These are phyloP conservation scores for Mycena leptocephala DNA, from an alignment of 768 basidiomycete genomes.

Conservation along the genomic window DNA sequence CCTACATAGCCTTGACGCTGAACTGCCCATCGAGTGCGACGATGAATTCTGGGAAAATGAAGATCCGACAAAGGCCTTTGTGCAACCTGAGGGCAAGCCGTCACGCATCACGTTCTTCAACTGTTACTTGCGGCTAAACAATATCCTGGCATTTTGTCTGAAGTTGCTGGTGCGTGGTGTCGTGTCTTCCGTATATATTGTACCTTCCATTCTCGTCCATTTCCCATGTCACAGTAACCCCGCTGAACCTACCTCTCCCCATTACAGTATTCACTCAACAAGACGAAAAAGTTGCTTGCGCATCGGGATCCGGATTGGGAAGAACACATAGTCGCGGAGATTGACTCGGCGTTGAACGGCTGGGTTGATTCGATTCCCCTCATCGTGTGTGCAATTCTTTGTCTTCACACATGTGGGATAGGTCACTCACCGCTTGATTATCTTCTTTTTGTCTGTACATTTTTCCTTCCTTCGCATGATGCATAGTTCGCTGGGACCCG, in stretches of 20 bases:
- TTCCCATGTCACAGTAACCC: conserved; percentile 48
- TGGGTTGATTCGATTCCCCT: conserved; percentile 63
- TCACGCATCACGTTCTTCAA: conserved; percentile 60
- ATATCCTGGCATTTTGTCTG: conserved; percentile 59
- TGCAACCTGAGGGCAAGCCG: conserved; percentile 63
- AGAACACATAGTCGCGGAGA: conserved; percentile 76
- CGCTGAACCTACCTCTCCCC: conserved; percentile 41
- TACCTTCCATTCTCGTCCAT: background rate
- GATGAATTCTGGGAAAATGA: conserved; percentile 67
- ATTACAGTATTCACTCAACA: conserved; percentile 76
- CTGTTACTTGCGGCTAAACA: conserved; percentile 60
- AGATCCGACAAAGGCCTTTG: conserved; percentile 57
- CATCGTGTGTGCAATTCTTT: conserved; percentile 48
- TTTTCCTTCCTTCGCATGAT: background rate
- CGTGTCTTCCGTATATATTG: background rate
- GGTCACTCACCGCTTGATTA: conserved; percentile 56
- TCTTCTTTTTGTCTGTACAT: background rate
- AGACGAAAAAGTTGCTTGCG: conserved; percentile 67
- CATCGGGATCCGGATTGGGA: conserved; percentile 67
- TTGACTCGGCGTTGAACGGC: conserved; percentile 82
- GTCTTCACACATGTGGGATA: background rate
- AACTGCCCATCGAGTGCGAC: conserved; percentile 68
- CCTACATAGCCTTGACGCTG: conserved; percentile 59
- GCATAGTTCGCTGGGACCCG: conserved; percentile 59
- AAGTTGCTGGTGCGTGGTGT: conserved; percentile 39